phyloP scores from a whole-genome alignment of 768 basidiomycete genomes.

The Tricholoma bakamatsutake region DNA sequence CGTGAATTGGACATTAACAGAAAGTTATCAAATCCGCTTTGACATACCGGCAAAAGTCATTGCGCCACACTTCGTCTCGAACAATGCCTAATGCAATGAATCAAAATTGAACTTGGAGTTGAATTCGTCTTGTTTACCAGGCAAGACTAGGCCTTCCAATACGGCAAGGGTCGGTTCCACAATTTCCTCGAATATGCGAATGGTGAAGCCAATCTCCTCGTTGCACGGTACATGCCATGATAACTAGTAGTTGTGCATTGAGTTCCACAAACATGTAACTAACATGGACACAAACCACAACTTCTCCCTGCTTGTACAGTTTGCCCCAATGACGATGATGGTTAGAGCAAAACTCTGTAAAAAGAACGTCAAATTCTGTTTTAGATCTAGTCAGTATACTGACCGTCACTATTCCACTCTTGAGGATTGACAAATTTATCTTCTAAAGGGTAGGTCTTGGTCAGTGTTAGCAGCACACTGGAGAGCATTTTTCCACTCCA shows the following conservation, averaged over 20 bases:
- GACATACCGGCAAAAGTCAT: slow-evolving; percentile 76
- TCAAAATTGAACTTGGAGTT: slow-evolving; percentile 1
- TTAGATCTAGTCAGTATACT: slow-evolving; percentile 20
- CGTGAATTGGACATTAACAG: not conserved
- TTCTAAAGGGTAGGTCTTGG: slow-evolving; percentile 76
- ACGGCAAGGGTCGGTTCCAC: slow-evolving; percentile 55
- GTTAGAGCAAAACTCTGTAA: slow-evolving; percentile 57
- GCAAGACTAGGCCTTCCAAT: slow-evolving; percentile 52
- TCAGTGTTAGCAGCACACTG: slow-evolving; percentile 65
- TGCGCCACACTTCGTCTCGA: slow-evolving; percentile 67
- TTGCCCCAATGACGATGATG: slow-evolving; percentile 82
- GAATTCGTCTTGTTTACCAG: slow-evolving; percentile 28
- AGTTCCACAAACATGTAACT: not conserved
- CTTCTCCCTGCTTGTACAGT: slow-evolving; percentile 61
- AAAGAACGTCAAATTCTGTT: not conserved
- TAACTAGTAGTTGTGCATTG: slow-evolving; percentile 32
- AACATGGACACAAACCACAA: slow-evolving; percentile 42
- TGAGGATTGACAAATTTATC: slow-evolving; percentile 76
- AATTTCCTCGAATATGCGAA: slow-evolving; percentile 62
- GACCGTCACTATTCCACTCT: slow-evolving; percentile 67
- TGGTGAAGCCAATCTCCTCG: slow-evolving; percentile 69
- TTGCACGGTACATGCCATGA: slow-evolving; percentile 73
- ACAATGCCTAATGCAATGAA: slow-evolving; percentile 26
- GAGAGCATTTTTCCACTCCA: slow-evolving; percentile 76
- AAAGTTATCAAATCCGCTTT: not conserved